Percentiles rank a stretch among this genome's conserved stretches.
Evolutionary conservation across 2,329 filamentous ascomycete species (phyloP).

Genomic region (Fusarium sp.): DNA sequence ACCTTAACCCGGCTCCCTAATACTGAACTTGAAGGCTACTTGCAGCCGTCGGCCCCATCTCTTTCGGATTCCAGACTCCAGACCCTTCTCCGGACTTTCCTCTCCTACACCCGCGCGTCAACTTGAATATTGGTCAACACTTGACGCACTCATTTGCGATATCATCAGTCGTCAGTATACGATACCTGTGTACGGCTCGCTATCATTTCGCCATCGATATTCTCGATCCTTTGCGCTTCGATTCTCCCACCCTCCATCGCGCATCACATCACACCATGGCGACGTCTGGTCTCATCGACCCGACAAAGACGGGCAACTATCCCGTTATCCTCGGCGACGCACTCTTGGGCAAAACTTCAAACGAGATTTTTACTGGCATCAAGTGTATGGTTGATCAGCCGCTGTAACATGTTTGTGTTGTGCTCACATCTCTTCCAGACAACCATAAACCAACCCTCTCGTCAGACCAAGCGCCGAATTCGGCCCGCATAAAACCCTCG

Average conservation of each 20-base stretch:
- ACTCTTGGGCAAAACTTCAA: slow-evolving; percentile 65
- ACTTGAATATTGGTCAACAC: slow-evolving; percentile 12
- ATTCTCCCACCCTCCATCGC: neutral
- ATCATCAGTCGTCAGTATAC: neutral
- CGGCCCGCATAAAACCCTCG: slow-evolving; percentile 64
- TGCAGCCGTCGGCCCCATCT: slow-evolving; percentile 20
- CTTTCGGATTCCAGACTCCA: slow-evolving; percentile 26
- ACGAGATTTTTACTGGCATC: slow-evolving; percentile 70
- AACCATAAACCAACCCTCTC: slow-evolving; percentile 70
- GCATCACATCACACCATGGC: slow-evolving; percentile 36
- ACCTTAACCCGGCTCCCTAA: neutral
- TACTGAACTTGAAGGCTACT: neutral
- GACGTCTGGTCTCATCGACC: slow-evolving; percentile 62
- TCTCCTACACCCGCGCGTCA: slow-evolving; percentile 26
- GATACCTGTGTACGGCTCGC: neutral
- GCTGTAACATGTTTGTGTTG: neutral
- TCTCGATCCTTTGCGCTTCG: neutral
- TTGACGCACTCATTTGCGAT: neutral
- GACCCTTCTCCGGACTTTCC: slow-evolving; percentile 32
- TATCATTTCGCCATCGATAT: neutral
- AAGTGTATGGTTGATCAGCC: slow-evolving; percentile 62
- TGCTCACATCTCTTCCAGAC: slow-evolving; percentile 55
- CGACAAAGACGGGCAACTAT: slow-evolving; percentile 70
- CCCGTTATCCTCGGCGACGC: slow-evolving; percentile 73
- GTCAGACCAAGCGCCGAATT: slow-evolving; percentile 60